Base-by-base conservation (phyloP, 345 rosid genomes). In the Gossypium bickii region DNA sequence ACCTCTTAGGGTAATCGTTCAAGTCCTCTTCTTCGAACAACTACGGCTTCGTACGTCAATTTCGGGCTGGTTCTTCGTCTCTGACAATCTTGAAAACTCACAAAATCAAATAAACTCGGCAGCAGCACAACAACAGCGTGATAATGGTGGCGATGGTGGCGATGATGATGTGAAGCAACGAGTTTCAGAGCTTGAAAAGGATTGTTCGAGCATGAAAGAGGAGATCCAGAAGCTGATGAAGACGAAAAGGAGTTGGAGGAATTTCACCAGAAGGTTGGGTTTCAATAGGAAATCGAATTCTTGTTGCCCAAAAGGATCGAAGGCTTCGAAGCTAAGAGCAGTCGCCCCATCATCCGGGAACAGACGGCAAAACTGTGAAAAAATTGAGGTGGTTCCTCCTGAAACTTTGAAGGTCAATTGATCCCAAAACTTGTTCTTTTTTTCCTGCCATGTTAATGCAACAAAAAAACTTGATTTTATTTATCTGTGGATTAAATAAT, bases 1-100 rank as follows among this genome's bases (percentile, higher is more conserved):
- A 34, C 97, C 97, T 18, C 90, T 91, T 53, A 77, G 93, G n/a
- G 90, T 89, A 68, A 84, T 89, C 4, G 87, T 91, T 77, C 97
- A 91, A 83, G 97, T 91, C 56, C 81, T 91, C 41, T 91, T 89
- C 83, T 91, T 91, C 24, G 97, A 91, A 70, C 93, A 91, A 77
- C 87, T 91, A 57, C 82, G 90, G 18, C 90, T 91, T 16, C 86
- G 97, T 12, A 89, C 90, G 38, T 91, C 97, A 11, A 67, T 91
- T 22, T 84, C 94, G 1, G 81, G 97, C 38, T 89, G 94, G 97
- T 87, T 91, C 79, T 86, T 78, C 27, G 92, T 85, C 69, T 86
- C 94, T 27, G 97, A 91, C 72, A 87, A 78, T 71, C 80, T 88
- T 25, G 90, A 89, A 9, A 81, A 78, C 79, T 74, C 91, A 0